Conservation (phyloP, 2,329 filamentous ascomycete species). For the Cyphellophora attinorum region DNA sequence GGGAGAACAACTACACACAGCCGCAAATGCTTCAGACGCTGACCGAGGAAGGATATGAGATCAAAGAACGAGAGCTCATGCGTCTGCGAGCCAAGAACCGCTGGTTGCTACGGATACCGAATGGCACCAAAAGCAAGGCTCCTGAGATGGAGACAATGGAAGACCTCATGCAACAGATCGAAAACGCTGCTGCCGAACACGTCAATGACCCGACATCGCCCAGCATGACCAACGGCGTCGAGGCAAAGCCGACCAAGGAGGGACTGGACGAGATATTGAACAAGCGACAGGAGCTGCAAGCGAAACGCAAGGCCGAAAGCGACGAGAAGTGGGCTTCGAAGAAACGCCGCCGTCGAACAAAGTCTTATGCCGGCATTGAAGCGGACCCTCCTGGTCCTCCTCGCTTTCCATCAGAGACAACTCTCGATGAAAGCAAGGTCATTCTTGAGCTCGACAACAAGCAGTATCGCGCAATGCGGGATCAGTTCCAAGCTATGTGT, state of each 20-base stretch:
- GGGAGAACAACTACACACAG: slow-evolving; percentile 64
- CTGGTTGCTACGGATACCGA: slow-evolving; percentile 55
- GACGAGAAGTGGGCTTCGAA: slow-evolving; percentile 52
- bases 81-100: slow-evolving; percentile 60
- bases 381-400: slow-evolving; percentile 59
- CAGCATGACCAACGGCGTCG: slow-evolving; percentile 9
- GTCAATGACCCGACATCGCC: slow-evolving; percentile 6
- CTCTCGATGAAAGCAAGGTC: slow-evolving; percentile 66
- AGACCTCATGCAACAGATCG: slow-evolving; percentile 15
- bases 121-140: slow-evolving; percentile 41
- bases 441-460: slow-evolving; percentile 56
- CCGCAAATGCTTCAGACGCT: slow-evolving; percentile 64
- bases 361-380: slow-evolving; percentile 58
- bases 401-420: slow-evolving; percentile 73
- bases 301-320: slow-evolving; percentile 48
- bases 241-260: too few relatives aligned
- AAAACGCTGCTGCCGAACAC: slow-evolving; percentile 16
- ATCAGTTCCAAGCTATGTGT: slow-evolving; percentile 62
- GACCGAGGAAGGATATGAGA: slow-evolving; percentile 61
- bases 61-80: slow-evolving; percentile 62
- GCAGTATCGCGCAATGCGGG: slow-evolving; percentile 55
- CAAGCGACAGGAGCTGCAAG: slow-evolving; percentile 40
- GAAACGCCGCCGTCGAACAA: slow-evolving; percentile 59
- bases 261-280: slow-evolving; percentile 1
- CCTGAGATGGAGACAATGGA: slow-evolving; percentile 17